Conservation (phyloP, 106 monocot genomes). For the Xerophyta viscosa region DNA sequence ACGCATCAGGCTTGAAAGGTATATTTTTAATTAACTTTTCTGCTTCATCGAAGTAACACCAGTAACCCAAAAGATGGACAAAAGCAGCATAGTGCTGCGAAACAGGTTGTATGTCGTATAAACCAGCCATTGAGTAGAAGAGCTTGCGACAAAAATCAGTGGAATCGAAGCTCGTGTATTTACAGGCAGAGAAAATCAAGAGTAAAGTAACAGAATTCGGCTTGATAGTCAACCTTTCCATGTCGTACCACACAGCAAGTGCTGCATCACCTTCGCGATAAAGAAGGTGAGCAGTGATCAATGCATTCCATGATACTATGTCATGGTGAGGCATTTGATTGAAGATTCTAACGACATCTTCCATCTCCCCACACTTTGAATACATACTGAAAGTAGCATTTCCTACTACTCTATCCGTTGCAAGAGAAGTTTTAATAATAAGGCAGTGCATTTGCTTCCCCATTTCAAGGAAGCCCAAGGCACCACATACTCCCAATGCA, state of each 20-base stretch:
- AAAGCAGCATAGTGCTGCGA: conserved; percentile 70
- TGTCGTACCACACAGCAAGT: conserved; percentile 40
- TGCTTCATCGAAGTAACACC: conserved; percentile 55
- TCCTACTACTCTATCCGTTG: conserved; percentile 21
- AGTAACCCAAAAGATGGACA: conserved; percentile 49
- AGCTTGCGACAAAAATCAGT: conserved; percentile 33
- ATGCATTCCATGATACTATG: conserved; percentile 68
- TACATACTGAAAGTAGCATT: conserved; percentile 80
- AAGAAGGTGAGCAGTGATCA: conserved; percentile 63
- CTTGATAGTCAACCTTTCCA: conserved; percentile 29
- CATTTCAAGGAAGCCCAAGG: conserved; percentile 45
- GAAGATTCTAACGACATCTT: conserved; percentile 42
- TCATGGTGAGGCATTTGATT: conserved; percentile 47
- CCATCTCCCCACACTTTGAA: conserved; percentile 64
- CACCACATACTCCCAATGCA: conserved; percentile 50
- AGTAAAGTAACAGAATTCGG: conserved; percentile 59
- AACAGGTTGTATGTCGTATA: conserved; percentile 31
- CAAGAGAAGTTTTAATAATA: conserved; percentile 29
- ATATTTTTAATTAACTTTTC: conserved; percentile 40
- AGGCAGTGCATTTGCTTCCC: conserved; percentile 67
- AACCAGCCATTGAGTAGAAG: conserved; percentile 43
- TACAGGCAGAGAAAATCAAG: conserved; percentile 61
- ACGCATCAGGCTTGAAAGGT: conserved; percentile 50
- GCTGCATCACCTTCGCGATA: conserved; percentile 58
- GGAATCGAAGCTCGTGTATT: conserved; percentile 45